Evolutionary conservation across 768 basidiomycete genomes (phyloP), one percentile per base, ranked within the genome.

Genomic region (Naganishia antarctica): DNA sequence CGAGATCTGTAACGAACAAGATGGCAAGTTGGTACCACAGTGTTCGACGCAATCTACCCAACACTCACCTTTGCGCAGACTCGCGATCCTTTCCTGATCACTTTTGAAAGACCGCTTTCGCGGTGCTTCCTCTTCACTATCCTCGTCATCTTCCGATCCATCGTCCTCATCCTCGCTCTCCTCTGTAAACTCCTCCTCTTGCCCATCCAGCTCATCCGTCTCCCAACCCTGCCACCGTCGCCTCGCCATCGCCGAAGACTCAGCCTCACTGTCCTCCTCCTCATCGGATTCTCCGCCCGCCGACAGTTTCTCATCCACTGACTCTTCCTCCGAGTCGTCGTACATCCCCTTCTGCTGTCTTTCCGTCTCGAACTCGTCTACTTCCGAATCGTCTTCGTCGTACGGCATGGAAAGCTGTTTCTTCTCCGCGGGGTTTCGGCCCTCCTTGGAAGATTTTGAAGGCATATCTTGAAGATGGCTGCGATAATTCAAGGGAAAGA

Each of bases 1-100:
- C 82, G 45, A 87, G 77, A 71, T 84, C 87, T 87, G 61, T n/a
- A 18, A 61, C 28, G 28, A 4, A 29, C 9, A 44, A 8, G 11
- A 12, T 21, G 43, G 26, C n/a, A 25, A 32, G 15, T 4, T 18
- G 21, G 18, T 6, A 21, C 23, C 4, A 41, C 25, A 40, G 12
- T 13, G 28, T 13, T 59, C 60, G 7, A 41, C 60, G 13, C 70
- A 53, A 51, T 50, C 66, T 61, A 37, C 26, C 13, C 8, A 2
- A 40, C 50, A 41, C 68, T 63, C 29, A 72, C 74, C 71, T 32
- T 69, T 69, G 43, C 72, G 72, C 9, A 75, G 63, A 60, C 29
- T 44, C n/a, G 21, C 18, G 29, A 58, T 15, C 18, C 23, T 32
- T 43, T 58, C 59, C 51, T 70, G 67, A 32, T 60, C 34, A 23